Conservation (phyloP, 345 rosid species). For the Tarenaya hassleriana region DNA sequence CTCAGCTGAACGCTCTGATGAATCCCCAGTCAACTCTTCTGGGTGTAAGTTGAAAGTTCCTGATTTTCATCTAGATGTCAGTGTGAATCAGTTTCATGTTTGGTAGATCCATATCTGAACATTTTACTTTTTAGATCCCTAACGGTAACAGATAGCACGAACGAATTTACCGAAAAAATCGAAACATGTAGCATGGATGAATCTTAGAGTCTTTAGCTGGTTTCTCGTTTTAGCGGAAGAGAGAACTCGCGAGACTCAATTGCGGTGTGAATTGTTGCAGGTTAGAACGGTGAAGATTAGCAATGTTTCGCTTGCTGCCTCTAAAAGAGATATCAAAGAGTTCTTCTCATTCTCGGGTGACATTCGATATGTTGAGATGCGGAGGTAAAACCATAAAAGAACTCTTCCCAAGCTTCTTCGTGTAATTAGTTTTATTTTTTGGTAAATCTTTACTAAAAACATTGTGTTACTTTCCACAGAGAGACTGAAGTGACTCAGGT, state of each 20-base stretch:
- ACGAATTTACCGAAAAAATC: no score
- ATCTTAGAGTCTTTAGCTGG: no score
- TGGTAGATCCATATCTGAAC: no score
- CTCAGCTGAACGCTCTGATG: slow-evolving; percentile 25
- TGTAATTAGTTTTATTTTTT: neutral
- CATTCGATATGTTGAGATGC: slow-evolving; percentile 55
- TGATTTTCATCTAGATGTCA: neutral
- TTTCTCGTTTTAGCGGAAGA: neutral
- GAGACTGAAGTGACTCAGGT: slow-evolving; percentile 55
- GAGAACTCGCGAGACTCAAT: neutral
- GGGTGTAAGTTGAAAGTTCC: slow-evolving; percentile 11
- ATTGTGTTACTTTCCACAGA: slow-evolving; percentile 34
- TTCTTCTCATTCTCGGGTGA: slow-evolving; percentile 90
- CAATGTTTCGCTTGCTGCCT: slow-evolving; percentile 58
- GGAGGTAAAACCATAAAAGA: slow-evolving; percentile 44
- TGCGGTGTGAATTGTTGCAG: slow-evolving; percentile 32
- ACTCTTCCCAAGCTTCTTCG: no score
- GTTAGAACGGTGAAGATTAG: slow-evolving; percentile 50
- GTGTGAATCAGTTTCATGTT: no score
- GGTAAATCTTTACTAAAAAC: neutral
- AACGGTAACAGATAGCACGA: no score
- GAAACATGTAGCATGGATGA: no score
- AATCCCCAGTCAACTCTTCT: slow-evolving; percentile 22
- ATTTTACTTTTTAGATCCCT: no score
- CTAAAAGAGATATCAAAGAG: slow-evolving; percentile 56